Evolutionary conservation across 306 rosid species (phyloP).

Genomic region (Benincasa hispida): DNA sequence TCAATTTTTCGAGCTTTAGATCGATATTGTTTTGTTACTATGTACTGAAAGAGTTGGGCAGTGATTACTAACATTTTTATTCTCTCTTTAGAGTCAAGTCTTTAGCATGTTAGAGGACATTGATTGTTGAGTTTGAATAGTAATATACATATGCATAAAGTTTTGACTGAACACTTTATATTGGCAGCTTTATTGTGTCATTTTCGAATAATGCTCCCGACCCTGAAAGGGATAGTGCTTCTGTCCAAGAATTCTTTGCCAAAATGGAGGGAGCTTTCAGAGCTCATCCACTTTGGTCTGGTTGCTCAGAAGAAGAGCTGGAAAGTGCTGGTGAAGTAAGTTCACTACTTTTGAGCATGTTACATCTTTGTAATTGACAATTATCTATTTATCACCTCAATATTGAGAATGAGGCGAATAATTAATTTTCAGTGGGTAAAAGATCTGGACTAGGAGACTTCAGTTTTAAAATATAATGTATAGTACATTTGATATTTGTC

Average conservation of each 20-base stretch:
- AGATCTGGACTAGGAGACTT: neutral
- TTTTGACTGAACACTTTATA: neutral
- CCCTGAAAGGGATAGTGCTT: slow-evolving; percentile 71
- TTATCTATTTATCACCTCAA: neutral
- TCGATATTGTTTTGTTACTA: neutral
- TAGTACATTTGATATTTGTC: neutral
- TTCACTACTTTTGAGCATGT: slow-evolving; percentile 3
- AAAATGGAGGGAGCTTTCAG: slow-evolving; percentile 88
- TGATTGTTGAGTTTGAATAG: neutral
- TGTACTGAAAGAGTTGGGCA: neutral
- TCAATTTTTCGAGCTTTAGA: neutral
- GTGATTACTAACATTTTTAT: neutral
- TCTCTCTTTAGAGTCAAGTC: neutral
- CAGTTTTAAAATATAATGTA: neutral
- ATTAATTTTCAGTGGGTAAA: neutral
- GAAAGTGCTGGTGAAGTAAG: slow-evolving; percentile 98
- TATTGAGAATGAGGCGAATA: neutral
- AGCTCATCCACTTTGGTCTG: slow-evolving; percentile 95
- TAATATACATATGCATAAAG: neutral
- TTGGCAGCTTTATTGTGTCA: slow-evolving; percentile 80
- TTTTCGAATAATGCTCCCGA: slow-evolving; percentile 78
- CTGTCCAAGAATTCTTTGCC: slow-evolving; percentile 66
- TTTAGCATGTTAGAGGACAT: neutral
- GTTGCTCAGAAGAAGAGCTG: slow-evolving; percentile 88
- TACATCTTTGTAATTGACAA: neutral